Base-by-base conservation (phyloP, 176 grass and related monocot genomes). In the Avena eriantha region DNA sequence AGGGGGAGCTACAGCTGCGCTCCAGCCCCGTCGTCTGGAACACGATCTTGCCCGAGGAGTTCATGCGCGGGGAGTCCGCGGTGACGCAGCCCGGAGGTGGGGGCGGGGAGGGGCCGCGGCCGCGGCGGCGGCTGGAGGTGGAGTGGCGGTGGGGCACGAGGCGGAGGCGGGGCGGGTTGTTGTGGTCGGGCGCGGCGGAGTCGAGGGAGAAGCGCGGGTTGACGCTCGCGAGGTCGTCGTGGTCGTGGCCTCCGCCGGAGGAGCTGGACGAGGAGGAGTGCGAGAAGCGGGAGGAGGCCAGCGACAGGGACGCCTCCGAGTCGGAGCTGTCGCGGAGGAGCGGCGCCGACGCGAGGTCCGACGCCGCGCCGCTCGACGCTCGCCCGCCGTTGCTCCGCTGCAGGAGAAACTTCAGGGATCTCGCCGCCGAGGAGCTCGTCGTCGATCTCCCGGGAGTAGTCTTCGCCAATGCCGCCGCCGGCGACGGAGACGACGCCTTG, bases 31-130 rank as follows among this genome's bases (percentile, higher is more conserved):
- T 76, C 0, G 64, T 87, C 77, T 98, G 96, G 90, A 98, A 98
- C 60, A 98, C 91, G 64, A 98, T 86, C 93, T 95, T 98, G 26
- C 96, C 96, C 1, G 93, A 92, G 10, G 93, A 89, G 81, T 98
- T 95, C 93, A 98, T 98, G 51, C 96, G 89, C 46, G 96, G 96
- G 64, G 90, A 92, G 69, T 95, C 90, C 24, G 88, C 90, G 15
- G 90, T 85, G 4, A 67, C 55, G 53, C 88, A 87, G 2, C 87
- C n/a, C 4, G 80, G 76, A 0, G 86, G 82, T 0, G 90, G 86
- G 0, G 86, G 61, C 73, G 90, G 14, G 80, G 70, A 17, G 14
- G 51, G 1, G 84, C 87, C 0, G 83, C 85, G 76, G 89, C 79
- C 29, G 70, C 56, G 17, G 87, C 84, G 1, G 79, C 89, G 77